phyloP scores from a whole-genome alignment of 257 asterid genomes.

The Nicotiana tomentosiformis region DNA sequence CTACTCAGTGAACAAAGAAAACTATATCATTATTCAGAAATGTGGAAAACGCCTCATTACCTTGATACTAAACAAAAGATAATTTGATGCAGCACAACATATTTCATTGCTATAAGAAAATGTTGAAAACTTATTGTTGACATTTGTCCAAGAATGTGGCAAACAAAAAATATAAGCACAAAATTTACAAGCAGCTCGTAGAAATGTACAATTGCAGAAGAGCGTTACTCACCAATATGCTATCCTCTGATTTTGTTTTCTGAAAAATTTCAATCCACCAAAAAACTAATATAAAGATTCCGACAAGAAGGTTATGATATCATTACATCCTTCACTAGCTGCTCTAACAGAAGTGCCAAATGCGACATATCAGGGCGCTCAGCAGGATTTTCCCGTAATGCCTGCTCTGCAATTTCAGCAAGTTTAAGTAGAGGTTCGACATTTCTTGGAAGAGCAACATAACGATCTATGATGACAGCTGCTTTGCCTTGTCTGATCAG shows the following conservation, averaged over 20 bases:
- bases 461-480: conserved; percentile 72
- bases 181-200: conserved; percentile 48
- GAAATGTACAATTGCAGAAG: conserved; percentile 70
- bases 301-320: conserved; percentile 35
- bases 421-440: conserved; percentile 88
- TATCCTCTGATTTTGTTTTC: conserved; percentile 25
- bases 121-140: neutral
- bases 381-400: conserved; percentile 59
- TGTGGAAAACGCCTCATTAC: neutral
- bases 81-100: neutral
- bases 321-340: conserved; percentile 68
- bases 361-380: conserved; percentile 57
- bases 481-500: conserved; percentile 69
- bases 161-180: conserved; percentile 15
- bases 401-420: conserved; percentile 77
- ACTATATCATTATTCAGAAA: neutral
- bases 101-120: neutral
- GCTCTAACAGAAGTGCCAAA: conserved; percentile 59
- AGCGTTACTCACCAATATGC: conserved; percentile 31
- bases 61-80: neutral
- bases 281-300: conserved; percentile 1
- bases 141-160: neutral
- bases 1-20: neutral
- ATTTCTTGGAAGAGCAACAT: conserved; percentile 64
- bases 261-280: conserved; percentile 24